phyloP scores from a whole-genome alignment of 208 protist species.

The Leishmania mexicana region DNA sequence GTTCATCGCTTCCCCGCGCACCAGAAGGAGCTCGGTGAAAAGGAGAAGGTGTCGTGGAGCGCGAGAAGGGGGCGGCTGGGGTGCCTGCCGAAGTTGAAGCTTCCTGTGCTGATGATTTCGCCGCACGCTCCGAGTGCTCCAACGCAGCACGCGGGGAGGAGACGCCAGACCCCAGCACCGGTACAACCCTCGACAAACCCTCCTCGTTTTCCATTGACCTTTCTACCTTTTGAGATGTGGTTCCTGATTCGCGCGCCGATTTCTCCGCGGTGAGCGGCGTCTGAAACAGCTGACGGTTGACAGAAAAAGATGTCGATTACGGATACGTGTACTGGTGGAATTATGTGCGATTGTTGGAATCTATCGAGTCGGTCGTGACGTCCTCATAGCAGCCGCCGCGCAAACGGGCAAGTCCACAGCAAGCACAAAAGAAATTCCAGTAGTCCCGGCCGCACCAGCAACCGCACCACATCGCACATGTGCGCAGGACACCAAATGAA shows the following conservation, averaged over 20 bases:
- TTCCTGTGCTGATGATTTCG: not conserved
- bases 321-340: not conserved
- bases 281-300: not conserved
- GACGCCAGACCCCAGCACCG: not conserved
- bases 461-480: not conserved
- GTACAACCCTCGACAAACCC: not conserved
- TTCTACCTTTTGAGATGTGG: constrained; percentile 21
- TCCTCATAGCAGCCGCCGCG: not conserved
- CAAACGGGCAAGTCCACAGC: not conserved
- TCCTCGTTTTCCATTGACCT: constrained; percentile 18
- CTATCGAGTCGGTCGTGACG: not conserved
- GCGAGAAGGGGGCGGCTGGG: not conserved
- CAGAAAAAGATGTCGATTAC: not conserved
- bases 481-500: not conserved
- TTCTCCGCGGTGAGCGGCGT: not conserved
- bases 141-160: not conserved
- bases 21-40: not conserved
- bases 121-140: not conserved
- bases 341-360: not conserved
- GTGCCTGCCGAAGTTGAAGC: not conserved
- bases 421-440: not conserved
- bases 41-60: not conserved
- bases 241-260: constrained; percentile 26
- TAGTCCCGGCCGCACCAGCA: not conserved
- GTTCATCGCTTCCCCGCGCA: not conserved